Percentiles rank a stretch among this genome's conserved stretches.
Evolutionary conservation across 2,329 filamentous ascomycete species (phyloP).

Genomic region (Fusarium sp.): DNA sequence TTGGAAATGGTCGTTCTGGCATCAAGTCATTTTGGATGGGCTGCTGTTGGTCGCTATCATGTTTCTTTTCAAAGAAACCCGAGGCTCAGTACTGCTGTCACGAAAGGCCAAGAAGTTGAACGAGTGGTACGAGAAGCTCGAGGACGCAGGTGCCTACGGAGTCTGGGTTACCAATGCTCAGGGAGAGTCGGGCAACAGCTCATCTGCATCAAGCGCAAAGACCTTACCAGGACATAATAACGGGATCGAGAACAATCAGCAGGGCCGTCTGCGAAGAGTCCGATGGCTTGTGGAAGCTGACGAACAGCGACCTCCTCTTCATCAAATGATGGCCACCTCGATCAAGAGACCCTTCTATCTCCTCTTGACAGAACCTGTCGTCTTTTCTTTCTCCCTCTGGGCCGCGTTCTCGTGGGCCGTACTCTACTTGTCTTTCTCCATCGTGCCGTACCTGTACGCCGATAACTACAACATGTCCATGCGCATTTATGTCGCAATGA

Average conservation of each 20-base stretch:
- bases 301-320: slow-evolving; percentile 76
- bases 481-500: slow-evolving; percentile 79
- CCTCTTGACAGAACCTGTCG: slow-evolving; percentile 79
- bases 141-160: slow-evolving; percentile 69
- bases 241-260: slow-evolving; percentile 16
- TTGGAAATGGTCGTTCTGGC: slow-evolving; percentile 92
- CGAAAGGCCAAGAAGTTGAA: slow-evolving; percentile 81
- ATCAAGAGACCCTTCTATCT: slow-evolving; percentile 82
- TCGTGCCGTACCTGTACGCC: slow-evolving; percentile 81
- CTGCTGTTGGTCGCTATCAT: slow-evolving; percentile 70
- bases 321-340: slow-evolving; percentile 78
- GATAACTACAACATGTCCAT: slow-evolving; percentile 74
- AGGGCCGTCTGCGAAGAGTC: slow-evolving; percentile 61
- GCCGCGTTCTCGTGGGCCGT: slow-evolving; percentile 90
- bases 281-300: slow-evolving; percentile 85
- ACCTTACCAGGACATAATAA: slow-evolving; percentile 12
- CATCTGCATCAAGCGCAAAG: slow-evolving; percentile 41
- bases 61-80: slow-evolving; percentile 82
- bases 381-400: slow-evolving; percentile 91
- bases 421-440: slow-evolving; percentile 85
- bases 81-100: slow-evolving; percentile 82
- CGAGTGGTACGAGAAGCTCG: slow-evolving; percentile 79
- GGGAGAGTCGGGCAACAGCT: slow-evolving; percentile 26
- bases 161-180: slow-evolving; percentile 52
- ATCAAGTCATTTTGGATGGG: slow-evolving; percentile 78